These are phyloP conservation scores for Fusarium sp. DNA, from an alignment of 2,329 filamentous ascomycete genomes.

Conservation along the genomic window DNA sequence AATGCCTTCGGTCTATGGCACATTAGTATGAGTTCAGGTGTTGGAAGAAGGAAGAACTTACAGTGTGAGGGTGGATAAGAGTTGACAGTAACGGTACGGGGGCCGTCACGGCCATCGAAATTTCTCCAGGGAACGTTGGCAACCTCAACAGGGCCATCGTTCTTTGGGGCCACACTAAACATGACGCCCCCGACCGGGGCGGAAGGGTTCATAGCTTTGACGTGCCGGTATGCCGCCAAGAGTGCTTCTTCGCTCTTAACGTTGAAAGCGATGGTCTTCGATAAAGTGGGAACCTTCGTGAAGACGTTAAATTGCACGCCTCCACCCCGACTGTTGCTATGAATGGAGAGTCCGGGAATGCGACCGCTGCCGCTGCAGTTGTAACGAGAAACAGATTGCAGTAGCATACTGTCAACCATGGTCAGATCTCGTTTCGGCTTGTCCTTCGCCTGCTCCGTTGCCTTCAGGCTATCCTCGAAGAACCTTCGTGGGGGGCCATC, in stretches of 20 bases:
- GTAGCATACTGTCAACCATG: slow-evolving; percentile 21
- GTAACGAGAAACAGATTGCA: slow-evolving; percentile 1
- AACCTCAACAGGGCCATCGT: not conserved
- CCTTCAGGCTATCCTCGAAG: not conserved
- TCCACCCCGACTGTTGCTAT: slow-evolving; percentile 24
- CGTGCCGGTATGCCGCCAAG: slow-evolving; percentile 13
- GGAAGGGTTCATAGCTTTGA: slow-evolving; percentile 27
- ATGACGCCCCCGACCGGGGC: slow-evolving; percentile 19
- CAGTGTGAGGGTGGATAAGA: not conserved
- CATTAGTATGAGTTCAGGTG: not conserved
- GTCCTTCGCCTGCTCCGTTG: not conserved
- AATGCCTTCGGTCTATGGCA: not conserved
- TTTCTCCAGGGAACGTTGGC: slow-evolving; percentile 9
- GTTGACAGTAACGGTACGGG: not conserved
- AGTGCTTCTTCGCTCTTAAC: slow-evolving; percentile 23
- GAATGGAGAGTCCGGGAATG: not conserved
- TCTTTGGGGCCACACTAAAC: slow-evolving; percentile 14
- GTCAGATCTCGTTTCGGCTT: not conserved
- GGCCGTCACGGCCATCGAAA: not conserved
- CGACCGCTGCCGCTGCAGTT: not conserved
- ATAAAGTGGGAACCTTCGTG: slow-evolving; percentile 2
- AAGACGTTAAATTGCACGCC: slow-evolving; percentile 25
- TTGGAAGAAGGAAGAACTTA: not conserved
- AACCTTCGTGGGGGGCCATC: not conserved
- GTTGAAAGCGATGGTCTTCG: slow-evolving; percentile 21